These are phyloP conservation scores for Populus ilicifolia DNA, from an alignment of 345 rosid species.

Conservation along the genomic window DNA sequence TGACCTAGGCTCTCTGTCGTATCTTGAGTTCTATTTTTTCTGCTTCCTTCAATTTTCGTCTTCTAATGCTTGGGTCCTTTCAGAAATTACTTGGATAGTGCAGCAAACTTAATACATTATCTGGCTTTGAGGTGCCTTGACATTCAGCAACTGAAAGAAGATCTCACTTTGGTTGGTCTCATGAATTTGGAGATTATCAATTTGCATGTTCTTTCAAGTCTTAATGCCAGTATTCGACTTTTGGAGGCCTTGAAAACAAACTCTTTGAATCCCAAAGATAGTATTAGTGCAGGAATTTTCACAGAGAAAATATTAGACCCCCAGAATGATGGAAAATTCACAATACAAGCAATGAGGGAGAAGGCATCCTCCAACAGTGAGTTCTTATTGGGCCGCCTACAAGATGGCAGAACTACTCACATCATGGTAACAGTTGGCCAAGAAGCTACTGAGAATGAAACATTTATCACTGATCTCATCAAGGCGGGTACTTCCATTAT, in stretches of 20 bases:
- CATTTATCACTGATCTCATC: slow-evolving; percentile 43
- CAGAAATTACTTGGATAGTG: slow-evolving; percentile 52
- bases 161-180: slow-evolving; percentile 44
- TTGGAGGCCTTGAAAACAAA: slow-evolving; percentile 29
- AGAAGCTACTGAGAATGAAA: slow-evolving; percentile 53
- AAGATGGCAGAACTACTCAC: slow-evolving; percentile 38
- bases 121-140: slow-evolving; percentile 52
- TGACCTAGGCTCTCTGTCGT: not conserved
- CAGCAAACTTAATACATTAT: slow-evolving; percentile 57
- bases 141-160: slow-evolving; percentile 38
- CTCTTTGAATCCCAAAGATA: slow-evolving; percentile 15
- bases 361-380: slow-evolving; percentile 39
- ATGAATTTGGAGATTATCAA: slow-evolving; percentile 47
- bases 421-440: slow-evolving; percentile 67
- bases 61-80: slow-evolving; percentile 5
- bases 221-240: slow-evolving; percentile 40
- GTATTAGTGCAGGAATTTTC: slow-evolving; percentile 12
- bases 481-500: slow-evolving; percentile 51
- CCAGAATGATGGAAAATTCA: slow-evolving; percentile 20
- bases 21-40: not conserved
- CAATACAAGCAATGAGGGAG: slow-evolving; percentile 24
- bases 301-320: slow-evolving; percentile 14
- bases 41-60: not conserved
- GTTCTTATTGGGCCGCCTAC: slow-evolving; percentile 43
- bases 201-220: slow-evolving; percentile 41